These are phyloP conservation scores for Neostapfia colusana DNA, from an alignment of 176 grass and related monocot species.

Conservation along the genomic window DNA sequence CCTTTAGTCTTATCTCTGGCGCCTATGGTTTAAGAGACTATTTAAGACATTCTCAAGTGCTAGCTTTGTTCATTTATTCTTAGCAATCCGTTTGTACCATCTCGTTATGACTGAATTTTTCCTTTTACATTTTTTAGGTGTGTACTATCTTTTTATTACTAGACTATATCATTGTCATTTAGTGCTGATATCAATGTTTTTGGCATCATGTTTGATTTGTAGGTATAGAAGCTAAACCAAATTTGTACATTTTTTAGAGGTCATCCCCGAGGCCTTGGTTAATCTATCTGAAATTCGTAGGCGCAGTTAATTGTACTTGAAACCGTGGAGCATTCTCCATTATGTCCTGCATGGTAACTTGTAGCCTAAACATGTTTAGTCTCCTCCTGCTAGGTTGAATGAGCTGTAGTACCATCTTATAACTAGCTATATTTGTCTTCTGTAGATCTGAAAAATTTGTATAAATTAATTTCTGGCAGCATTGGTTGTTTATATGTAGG, in stretches of 20 bases:
- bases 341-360: neutral
- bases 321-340: neutral
- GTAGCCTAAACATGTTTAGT: constrained; percentile 6
- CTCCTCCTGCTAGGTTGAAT: neutral
- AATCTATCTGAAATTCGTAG: neutral
- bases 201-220: constrained; percentile 11
- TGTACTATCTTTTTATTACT: neutral
- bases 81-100: neutral
- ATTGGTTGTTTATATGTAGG: neutral
- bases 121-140: neutral
- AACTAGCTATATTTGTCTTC: neutral
- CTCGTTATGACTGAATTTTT: neutral
- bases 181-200: neutral
- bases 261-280: neutral
- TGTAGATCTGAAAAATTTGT: constrained; percentile 3
- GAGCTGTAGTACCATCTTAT: constrained; percentile 5
- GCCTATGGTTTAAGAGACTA: neutral
- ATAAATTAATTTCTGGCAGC: neutral
- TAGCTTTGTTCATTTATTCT: neutral
- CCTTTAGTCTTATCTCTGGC: neutral
- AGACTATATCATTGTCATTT: neutral
- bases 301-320: neutral
- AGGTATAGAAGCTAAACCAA: neutral
- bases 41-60: neutral
- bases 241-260: neutral